Evolutionary conservation across 352 stramenopile species (phyloP).

Genomic region (Phytophthora niederhauseri): DNA sequence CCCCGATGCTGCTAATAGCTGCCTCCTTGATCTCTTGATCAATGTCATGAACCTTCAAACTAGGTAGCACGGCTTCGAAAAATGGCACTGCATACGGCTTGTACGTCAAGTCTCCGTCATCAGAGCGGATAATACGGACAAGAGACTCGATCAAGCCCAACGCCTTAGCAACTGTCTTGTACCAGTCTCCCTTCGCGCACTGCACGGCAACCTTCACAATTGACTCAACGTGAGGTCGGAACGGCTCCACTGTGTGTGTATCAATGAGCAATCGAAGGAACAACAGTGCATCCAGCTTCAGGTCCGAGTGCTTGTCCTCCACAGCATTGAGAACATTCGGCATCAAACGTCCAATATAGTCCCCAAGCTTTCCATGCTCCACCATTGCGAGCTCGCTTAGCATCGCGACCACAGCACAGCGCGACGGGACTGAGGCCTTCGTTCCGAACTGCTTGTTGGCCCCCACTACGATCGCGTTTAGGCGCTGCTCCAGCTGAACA

Average conservation of each 20-base stretch:
- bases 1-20: conserved; percentile 91
- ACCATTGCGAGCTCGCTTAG: conserved; percentile 87
- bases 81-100: conserved; percentile 81
- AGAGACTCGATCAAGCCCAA: conserved; percentile 94
- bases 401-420: conserved; percentile 85
- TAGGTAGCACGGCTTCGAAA: conserved; percentile 94
- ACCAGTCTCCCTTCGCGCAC: conserved; percentile 97
- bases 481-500: conserved; percentile 58
- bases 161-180: conserved; percentile 98
- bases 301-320: conserved; percentile 92
- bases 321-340: conserved; percentile 87
- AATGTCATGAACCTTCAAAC: conserved; percentile 96
- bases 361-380: conserved; percentile 70
- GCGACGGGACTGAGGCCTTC: conserved; percentile 77
- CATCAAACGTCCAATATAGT: conserved; percentile 77
- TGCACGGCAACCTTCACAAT: conserved; percentile 91
- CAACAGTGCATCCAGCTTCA: conserved; percentile 96
- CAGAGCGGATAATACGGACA: conserved; percentile 78
- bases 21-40: conserved; percentile 99
- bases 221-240: conserved; percentile 80
- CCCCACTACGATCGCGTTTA: conserved; percentile 72
- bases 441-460: conserved; percentile 85
- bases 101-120: conserved; percentile 38
- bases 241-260: conserved; percentile 81
- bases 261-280: conserved; percentile 95